Evolutionary conservation across 2,329 filamentous ascomycete genomes (phyloP), one percentile per base, ranked within the genome.

Genomic region (Phialophora macrospora): DNA sequence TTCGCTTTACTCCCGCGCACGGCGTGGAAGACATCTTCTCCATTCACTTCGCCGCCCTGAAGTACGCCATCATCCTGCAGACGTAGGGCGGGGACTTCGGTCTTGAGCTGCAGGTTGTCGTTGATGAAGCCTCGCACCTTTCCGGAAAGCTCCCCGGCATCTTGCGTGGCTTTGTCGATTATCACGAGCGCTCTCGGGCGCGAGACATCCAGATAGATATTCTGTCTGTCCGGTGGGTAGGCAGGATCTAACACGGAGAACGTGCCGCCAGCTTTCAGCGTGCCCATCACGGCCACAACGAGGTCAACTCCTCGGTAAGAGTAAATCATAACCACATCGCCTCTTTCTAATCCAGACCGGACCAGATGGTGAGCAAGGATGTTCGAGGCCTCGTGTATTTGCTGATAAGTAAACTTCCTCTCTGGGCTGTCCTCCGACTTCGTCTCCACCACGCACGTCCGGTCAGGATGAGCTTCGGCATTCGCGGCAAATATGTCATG

Each of bases 281-380:
- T 85, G 66, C 93, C 93, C 91, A 97, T 96, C 61, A 93, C 88
- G 41, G 90, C 87, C 7, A 91, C 87, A 0, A 91, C 89, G 48
- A 91, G 79, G 72, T 91, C 91, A 38, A 97, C 93, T 63, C 88
- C 88, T 64, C 93, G 87, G 78, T 97, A 86, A 63, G 92, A 92
- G 75, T 88, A 97, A 69, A 95, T 91, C 91, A 97, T 96, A 73
- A 97, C 92, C 2, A 97, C 93, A 75, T 98, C 93, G 8, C 92
- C 93, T 71, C 87, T 83, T 65, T 88, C 83, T 69, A 92, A 83
- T 64, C 93, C 93, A 73, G 87, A 84, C 58, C 89, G 83, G 61
- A 90, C 85, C 22, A 97, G 83, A 74, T 96, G 86, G 78, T 96
- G 88, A 24, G 92, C 91, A 6, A 97, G 77, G 20, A 87, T 83